These are phyloP conservation scores for Boletus patriciae DNA, from an alignment of 768 basidiomycete species.

Conservation along the genomic window DNA sequence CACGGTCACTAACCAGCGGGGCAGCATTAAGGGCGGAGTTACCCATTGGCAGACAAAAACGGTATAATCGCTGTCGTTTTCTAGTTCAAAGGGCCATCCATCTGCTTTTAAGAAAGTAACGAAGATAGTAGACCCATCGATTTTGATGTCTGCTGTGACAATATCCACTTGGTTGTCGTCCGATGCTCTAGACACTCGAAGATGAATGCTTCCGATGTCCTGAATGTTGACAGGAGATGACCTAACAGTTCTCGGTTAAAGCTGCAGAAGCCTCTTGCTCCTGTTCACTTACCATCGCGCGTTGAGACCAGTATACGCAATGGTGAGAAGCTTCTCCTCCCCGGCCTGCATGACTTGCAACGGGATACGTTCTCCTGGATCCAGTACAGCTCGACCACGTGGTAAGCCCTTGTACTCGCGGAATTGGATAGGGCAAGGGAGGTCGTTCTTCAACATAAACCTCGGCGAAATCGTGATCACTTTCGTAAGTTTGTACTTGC, in stretches of 20 bases:
- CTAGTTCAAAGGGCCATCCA: slow-evolving; percentile 86
- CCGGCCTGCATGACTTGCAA: slow-evolving; percentile 66
- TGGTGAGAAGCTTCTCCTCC: slow-evolving; percentile 72
- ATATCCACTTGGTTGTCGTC: slow-evolving; percentile 47
- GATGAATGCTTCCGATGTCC: slow-evolving; percentile 82
- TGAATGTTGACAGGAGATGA: slow-evolving; percentile 90
- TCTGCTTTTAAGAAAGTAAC: slow-evolving; percentile 65
- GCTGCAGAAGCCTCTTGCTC: neutral
- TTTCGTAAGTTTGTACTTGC: slow-evolving; percentile 96
- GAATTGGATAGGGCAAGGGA: slow-evolving; percentile 67
- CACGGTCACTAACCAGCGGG: slow-evolving; percentile 22
- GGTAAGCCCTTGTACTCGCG: slow-evolving; percentile 81
- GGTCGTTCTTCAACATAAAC: slow-evolving; percentile 84
- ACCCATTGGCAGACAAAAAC: slow-evolving; percentile 78
- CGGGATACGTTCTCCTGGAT: slow-evolving; percentile 66
- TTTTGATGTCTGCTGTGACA: slow-evolving; percentile 72
- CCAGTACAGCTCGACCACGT: slow-evolving; percentile 58
- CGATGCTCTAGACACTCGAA: slow-evolving; percentile 57
- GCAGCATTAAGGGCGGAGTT: slow-evolving; percentile 11
- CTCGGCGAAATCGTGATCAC: slow-evolving; percentile 90
- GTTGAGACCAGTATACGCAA: slow-evolving; percentile 85
- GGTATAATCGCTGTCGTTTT: slow-evolving; percentile 79
- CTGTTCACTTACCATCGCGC: slow-evolving; percentile 65
- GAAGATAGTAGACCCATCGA: slow-evolving; percentile 89
- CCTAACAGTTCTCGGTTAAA: slow-evolving; percentile 46